These are phyloP conservation scores for Malassezia sp. DNA, from an alignment of 1,284 basidiomycete genomes.

Conservation along the genomic window DNA sequence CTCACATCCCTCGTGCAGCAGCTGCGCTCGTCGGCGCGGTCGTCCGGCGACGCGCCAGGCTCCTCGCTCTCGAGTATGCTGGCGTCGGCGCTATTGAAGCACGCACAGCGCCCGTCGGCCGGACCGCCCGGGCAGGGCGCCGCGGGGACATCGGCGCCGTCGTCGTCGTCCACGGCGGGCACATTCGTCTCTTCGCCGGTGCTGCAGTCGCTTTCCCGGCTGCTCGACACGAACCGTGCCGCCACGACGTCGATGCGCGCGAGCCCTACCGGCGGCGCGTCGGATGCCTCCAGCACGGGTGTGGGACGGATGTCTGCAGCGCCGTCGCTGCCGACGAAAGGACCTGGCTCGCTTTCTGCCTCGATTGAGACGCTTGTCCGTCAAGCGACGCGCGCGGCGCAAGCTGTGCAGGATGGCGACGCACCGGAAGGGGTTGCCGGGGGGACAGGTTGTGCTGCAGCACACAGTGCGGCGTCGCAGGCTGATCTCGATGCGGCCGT, in stretches of 20 bases:
- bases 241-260: neutral
- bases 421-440: neutral
- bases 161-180: neutral
- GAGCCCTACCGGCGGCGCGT: neutral
- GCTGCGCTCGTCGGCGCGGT: constrained; percentile 17
- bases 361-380: constrained; percentile 15
- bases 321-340: constrained; percentile 3
- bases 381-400: constrained; percentile 9
- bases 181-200: constrained; percentile 11
- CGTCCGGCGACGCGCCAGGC: constrained; percentile 16
- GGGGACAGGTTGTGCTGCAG: too few relatives aligned
- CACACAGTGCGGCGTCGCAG: constrained; percentile 10
- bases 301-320: too few relatives aligned
- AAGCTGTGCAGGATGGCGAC: constrained; percentile 5
- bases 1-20: constrained; percentile 21
- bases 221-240: constrained; percentile 4
- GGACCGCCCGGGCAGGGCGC: neutral
- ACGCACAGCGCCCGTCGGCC: constrained; percentile 8
- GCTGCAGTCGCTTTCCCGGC: constrained; percentile 12
- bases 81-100: constrained; percentile 16
- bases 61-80: constrained; percentile 22
- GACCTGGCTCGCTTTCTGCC: constrained; percentile 10
- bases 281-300: neutral
- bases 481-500: constrained; percentile 32
- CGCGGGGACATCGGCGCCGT: neutral